phyloP scores from a whole-genome alignment of 352 stramenopile species.

The Pilasporangium apinafurcum region DNA sequence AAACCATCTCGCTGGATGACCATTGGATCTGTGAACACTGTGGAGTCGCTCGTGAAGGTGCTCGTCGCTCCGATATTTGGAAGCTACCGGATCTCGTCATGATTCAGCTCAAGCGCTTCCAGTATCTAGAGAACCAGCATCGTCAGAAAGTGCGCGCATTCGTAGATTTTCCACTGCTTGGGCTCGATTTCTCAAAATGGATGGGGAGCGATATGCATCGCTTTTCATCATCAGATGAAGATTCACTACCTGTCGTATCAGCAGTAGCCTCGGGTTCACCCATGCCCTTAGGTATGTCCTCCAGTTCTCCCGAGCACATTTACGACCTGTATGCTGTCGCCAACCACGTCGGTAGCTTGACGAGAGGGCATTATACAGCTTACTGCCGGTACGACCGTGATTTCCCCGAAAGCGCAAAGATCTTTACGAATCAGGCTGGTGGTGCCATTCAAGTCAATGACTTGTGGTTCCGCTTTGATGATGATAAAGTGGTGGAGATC shows the following conservation, averaged over 20 bases:
- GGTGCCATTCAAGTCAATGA: slow-evolving; percentile 42
- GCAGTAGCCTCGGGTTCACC: neutral
- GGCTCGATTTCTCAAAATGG: slow-evolving; percentile 74
- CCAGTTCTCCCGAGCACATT: slow-evolving; percentile 13
- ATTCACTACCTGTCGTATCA: neutral
- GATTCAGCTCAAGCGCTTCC: slow-evolving; percentile 87
- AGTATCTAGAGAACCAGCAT: slow-evolving; percentile 82
- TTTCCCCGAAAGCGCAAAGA: slow-evolving; percentile 45
- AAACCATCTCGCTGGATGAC: slow-evolving; percentile 67
- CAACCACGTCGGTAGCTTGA: slow-evolving; percentile 96
- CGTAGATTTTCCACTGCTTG: slow-evolving; percentile 77
- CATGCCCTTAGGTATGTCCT: neutral
- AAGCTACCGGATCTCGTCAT: slow-evolving; percentile 77
- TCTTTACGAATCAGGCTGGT: slow-evolving; percentile 31
- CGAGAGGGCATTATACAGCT: slow-evolving; percentile 93
- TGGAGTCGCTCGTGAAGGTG: slow-evolving; percentile 47
- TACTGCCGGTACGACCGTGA: slow-evolving; percentile 71
- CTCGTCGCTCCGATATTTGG: slow-evolving; percentile 61
- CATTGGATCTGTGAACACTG: slow-evolving; percentile 72
- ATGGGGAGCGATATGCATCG: slow-evolving; percentile 30
- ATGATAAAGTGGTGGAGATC: slow-evolving; percentile 77
- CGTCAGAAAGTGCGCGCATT: slow-evolving; percentile 77
- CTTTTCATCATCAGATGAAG: too few species aligned
- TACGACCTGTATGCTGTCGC: slow-evolving; percentile 97
- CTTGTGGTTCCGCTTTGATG: slow-evolving; percentile 80